Conservation (phyloP, 352 stramenopile species). For the Phytophthora foliorum region DNA sequence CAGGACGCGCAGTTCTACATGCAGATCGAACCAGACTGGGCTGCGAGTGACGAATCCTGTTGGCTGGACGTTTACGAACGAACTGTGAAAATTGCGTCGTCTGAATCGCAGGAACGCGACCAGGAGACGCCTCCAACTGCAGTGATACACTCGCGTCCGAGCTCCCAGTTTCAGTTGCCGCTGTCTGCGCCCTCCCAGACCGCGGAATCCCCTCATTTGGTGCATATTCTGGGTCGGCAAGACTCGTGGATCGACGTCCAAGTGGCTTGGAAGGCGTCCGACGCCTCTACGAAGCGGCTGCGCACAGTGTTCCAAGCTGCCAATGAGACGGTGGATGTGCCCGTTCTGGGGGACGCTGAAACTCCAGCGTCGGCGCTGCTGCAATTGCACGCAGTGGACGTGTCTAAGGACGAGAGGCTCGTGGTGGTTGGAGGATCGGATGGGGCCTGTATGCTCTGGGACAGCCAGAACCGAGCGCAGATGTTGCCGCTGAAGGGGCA, state of each 20-base stretch:
- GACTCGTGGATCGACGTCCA: slow-evolving; percentile 63
- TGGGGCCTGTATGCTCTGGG: slow-evolving; percentile 63
- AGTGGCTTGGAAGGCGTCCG: slow-evolving; percentile 22
- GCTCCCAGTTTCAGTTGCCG: slow-evolving; percentile 56
- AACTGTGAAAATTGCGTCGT: slow-evolving; percentile 31
- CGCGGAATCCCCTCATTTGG: slow-evolving; percentile 24
- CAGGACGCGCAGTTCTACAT: slow-evolving; percentile 49
- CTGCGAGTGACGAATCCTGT: slow-evolving; percentile 29
- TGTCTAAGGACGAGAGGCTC: slow-evolving; percentile 59
- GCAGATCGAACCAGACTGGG: slow-evolving; percentile 78
- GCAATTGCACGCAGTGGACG: slow-evolving; percentile 64
- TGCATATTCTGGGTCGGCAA: slow-evolving; percentile 47
- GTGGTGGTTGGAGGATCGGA: slow-evolving; percentile 65
- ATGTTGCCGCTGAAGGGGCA: slow-evolving; percentile 59
- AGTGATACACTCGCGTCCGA: slow-evolving; percentile 34
- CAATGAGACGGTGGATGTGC: slow-evolving; percentile 46
- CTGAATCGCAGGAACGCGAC: slow-evolving; percentile 10
- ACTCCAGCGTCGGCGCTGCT: slow-evolving; percentile 2
- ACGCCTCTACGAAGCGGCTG: slow-evolving; percentile 18
- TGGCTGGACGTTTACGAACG: slow-evolving; percentile 72
- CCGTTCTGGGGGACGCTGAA: slow-evolving; percentile 2
- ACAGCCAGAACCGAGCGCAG: slow-evolving; percentile 38
- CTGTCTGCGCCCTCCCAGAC: slow-evolving; percentile 20
- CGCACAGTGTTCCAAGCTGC: slow-evolving; percentile 68
- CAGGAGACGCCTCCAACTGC: slow-evolving; percentile 22